Evolutionary conservation across 805 yeast genomes (phyloP).

Genomic region (Starmerella stigmatis): DNA sequence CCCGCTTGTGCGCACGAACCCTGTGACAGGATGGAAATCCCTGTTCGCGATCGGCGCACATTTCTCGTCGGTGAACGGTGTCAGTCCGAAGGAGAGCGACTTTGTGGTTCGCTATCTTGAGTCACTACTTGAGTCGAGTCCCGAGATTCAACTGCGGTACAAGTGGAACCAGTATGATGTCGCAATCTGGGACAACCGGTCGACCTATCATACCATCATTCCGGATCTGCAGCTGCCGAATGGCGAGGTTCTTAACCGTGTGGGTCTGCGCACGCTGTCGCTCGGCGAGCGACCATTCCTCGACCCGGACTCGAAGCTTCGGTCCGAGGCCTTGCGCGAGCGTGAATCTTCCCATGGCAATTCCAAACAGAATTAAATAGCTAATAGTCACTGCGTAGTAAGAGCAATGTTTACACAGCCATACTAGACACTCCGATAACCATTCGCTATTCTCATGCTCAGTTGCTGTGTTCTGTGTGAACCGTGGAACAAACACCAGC

Average conservation of each 20-base stretch:
- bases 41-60: conserved; percentile 39
- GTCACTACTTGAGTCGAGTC: conserved; percentile 26
- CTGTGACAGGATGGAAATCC: conserved; percentile 52
- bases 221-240: conserved; percentile 31
- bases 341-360: no score
- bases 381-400: no score
- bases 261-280: conserved; percentile 43
- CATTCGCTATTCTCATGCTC: no score
- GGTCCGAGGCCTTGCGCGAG: background rate
- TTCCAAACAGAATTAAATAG: no score
- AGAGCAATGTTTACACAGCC: no score
- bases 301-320: conserved; percentile 31
- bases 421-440: no score
- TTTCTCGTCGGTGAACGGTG: conserved; percentile 52
- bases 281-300: conserved; percentile 45
- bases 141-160: conserved; percentile 38
- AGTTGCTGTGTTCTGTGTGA: no score
- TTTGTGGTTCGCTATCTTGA: conserved; percentile 46
- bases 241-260: conserved; percentile 23
- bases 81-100: conserved; percentile 62
- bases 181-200: conserved; percentile 48
- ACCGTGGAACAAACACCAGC: no score
- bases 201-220: conserved; percentile 42
- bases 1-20: conserved; percentile 51
- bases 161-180: conserved; percentile 37